phyloP scores from a whole-genome alignment of 2,329 filamentous ascomycete species.

The Colletotrichum magnum region DNA sequence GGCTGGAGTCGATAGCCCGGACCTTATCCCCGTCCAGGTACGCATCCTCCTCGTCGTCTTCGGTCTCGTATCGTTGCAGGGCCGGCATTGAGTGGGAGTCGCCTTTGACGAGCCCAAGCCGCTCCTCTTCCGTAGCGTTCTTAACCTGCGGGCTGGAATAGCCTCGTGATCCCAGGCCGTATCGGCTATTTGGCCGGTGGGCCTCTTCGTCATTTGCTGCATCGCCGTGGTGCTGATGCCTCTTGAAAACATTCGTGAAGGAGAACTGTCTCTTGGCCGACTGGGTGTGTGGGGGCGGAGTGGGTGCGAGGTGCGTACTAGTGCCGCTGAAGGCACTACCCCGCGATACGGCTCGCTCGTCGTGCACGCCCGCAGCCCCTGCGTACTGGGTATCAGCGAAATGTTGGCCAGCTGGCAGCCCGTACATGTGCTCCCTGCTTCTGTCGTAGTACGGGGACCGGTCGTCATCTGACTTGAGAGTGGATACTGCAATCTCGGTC shows the following conservation, averaged over 20 bases:
- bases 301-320: conserved; percentile 64
- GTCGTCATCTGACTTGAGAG: conserved; percentile 61
- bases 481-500: conserved; percentile 70
- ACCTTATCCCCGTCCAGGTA: conserved; percentile 47
- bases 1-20: conserved; percentile 28
- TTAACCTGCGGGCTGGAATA: conserved; percentile 60
- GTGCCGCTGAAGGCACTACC: conserved; percentile 57
- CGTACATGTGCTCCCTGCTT: conserved; percentile 62
- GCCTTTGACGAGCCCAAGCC: conserved; percentile 84
- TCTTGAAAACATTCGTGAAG: conserved; percentile 87
- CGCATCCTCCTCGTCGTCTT: conserved; percentile 48
- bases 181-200: conserved; percentile 39
- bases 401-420: conserved; percentile 57
- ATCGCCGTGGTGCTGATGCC: conserved; percentile 60
- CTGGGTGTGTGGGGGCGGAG: conserved; percentile 73
- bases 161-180: conserved; percentile 51
- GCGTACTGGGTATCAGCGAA: conserved; percentile 63
- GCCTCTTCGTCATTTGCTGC: conserved; percentile 42
- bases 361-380: conserved; percentile 58
- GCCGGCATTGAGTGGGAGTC: conserved; percentile 62
- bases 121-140: conserved; percentile 84
- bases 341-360: conserved; percentile 54
- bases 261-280: conserved; percentile 85
- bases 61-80: conserved; percentile 54
- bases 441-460: conserved; percentile 56